phyloP scores from a whole-genome alignment of 1,284 basidiomycete species.

The Ustilago trichophora region DNA sequence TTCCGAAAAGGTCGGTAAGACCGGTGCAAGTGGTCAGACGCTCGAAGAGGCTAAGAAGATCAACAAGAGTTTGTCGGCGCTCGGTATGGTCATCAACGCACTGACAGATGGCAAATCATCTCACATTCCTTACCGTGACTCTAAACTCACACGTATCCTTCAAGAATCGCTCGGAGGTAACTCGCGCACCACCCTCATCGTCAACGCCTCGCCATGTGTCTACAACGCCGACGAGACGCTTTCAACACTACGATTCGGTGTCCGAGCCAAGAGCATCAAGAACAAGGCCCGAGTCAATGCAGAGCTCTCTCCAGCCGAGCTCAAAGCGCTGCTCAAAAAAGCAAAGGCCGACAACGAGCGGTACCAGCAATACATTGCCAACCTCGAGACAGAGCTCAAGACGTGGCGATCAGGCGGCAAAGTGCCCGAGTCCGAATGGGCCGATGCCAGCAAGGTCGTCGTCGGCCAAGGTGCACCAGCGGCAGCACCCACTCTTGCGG shows the following conservation, averaged over 20 bases:
- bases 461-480: slow-evolving; percentile 56
- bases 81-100: slow-evolving; percentile 99
- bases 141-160: slow-evolving; percentile 97
- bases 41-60: slow-evolving; percentile 99
- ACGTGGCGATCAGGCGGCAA: slow-evolving; percentile 88
- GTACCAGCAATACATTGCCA: slow-evolving; percentile 85
- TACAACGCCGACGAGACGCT: slow-evolving; percentile 98
- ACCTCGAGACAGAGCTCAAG: slow-evolving; percentile 88
- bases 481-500: slow-evolving; percentile 56
- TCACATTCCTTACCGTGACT: slow-evolving; percentile 98
- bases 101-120: slow-evolving; percentile 91
- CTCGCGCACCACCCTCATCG: slow-evolving; percentile 96
- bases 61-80: slow-evolving; percentile 95
- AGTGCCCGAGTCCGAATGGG: slow-evolving; percentile 87
- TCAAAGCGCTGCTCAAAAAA: slow-evolving; percentile 90
- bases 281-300: slow-evolving; percentile 98
- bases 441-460: slow-evolving; percentile 74
- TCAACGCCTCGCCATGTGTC: slow-evolving; percentile 96
- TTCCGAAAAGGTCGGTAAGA: slow-evolving; percentile 99
- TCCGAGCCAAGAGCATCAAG: slow-evolving; percentile 97
- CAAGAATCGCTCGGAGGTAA: slow-evolving; percentile 99
- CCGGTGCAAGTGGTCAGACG: slow-evolving; percentile 97
- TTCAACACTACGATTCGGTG: slow-evolving; percentile 93
- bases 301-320: slow-evolving; percentile 93
- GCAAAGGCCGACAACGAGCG: slow-evolving; percentile 84